Percentiles rank a stretch among this genome's conserved stretches.
phyloP scores from a whole-genome alignment of 805 yeast genomes.

The Teunomyces panamensis region DNA sequence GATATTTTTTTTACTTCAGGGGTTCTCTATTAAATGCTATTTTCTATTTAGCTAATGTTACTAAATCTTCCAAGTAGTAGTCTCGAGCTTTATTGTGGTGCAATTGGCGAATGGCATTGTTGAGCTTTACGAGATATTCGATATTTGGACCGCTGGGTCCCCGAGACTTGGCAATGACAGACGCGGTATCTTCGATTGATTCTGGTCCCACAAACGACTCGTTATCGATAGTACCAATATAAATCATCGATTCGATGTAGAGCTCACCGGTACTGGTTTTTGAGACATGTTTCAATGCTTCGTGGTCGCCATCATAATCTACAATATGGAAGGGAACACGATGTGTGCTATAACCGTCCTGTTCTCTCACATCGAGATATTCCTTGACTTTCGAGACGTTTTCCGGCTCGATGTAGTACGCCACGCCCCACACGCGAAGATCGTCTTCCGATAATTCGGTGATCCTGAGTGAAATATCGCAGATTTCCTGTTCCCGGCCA shows the following conservation, averaged over 20 bases:
- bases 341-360: conserved; percentile 80
- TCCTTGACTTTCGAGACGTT: conserved; percentile 58
- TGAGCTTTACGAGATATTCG: conserved; percentile 63
- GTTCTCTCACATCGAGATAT: conserved; percentile 79
- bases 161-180: conserved; percentile 47
- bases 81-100: conserved; percentile 23
- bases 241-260: conserved; percentile 57
- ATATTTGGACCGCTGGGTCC: conserved; percentile 85
- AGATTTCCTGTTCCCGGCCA: conserved; percentile 10
- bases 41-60: conserved; percentile 5
- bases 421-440: conserved; percentile 72
- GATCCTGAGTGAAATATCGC: conserved; percentile 13
- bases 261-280: conserved; percentile 33
- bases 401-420: conserved; percentile 72
- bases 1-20: conserved; percentile 20
- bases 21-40: background rate
- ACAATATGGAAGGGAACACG: conserved; percentile 60
- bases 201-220: conserved; percentile 88
- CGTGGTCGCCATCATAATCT: conserved; percentile 8
- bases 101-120: conserved; percentile 39
- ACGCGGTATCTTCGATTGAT: conserved; percentile 54
- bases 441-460: conserved; percentile 36
- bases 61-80: conserved; percentile 33
- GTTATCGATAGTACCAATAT: conserved; percentile 80
- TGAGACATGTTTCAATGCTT: conserved; percentile 14